A percentile compares a stretch with the other conserved stretches of the same genome.
phyloP scores from a whole-genome alignment of 2,329 filamentous ascomycete species.

The Ophidiomyces ophidiicola region DNA sequence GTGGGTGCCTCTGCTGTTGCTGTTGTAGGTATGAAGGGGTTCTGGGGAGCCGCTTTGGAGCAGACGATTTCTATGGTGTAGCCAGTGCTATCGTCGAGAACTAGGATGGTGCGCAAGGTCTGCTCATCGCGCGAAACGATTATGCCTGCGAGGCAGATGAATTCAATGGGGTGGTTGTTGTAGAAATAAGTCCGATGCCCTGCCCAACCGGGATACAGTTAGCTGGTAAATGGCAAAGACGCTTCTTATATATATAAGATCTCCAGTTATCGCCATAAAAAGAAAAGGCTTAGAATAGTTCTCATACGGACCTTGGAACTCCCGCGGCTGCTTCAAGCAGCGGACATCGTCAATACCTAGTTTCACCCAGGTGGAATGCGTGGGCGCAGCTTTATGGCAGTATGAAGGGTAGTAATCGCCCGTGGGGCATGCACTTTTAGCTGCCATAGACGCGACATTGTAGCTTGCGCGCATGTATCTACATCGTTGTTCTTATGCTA shows the following conservation, averaged over 20 bases:
- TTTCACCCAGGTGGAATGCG: conserved; percentile 52
- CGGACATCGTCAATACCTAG: conserved; percentile 46
- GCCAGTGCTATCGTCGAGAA: conserved; percentile 51
- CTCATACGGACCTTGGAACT: conserved; percentile 41
- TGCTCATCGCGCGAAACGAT: conserved; percentile 51
- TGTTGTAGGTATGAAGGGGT: conserved; percentile 18
- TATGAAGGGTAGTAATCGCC: conserved; percentile 44
- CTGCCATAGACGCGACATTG: conserved; percentile 4
- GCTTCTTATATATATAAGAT: background rate
- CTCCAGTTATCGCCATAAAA: too few relatives aligned
- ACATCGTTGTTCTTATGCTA: too few relatives aligned
- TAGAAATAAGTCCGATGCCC: conserved; percentile 52
- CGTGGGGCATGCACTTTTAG: background rate
- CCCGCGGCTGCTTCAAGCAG: conserved; percentile 35
- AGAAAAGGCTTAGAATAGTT: conserved; percentile 1
- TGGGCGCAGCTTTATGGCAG: conserved; percentile 49
- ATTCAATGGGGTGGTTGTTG: conserved; percentile 63
- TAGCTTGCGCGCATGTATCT: background rate
- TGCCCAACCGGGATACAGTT: conserved; percentile 33
- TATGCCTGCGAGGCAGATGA: conserved; percentile 58
- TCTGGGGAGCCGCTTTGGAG: conserved; percentile 23
- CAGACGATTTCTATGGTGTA: conserved; percentile 45
- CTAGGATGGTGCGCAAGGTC: conserved; percentile 41
- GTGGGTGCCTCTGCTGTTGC: background rate
- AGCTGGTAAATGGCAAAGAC: background rate